These are phyloP conservation scores for Fusarium protoensiforme DNA, from an alignment of 2,329 filamentous ascomycete genomes.

Conservation along the genomic window DNA sequence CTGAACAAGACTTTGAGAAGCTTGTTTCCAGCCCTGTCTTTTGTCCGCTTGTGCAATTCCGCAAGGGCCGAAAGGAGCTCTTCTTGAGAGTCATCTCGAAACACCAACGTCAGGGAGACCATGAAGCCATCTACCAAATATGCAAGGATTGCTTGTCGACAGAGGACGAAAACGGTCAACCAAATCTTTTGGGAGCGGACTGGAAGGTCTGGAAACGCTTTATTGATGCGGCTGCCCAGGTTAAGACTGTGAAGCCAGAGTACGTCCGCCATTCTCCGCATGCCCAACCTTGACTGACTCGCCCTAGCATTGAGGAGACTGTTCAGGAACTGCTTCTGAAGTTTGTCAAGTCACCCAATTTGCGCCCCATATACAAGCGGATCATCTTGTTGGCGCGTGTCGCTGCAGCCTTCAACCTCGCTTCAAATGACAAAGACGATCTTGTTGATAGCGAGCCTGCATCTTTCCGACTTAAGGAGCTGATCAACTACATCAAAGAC, in stretches of 20 bases:
- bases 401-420: constrained; percentile 50
- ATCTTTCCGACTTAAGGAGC: constrained; percentile 47
- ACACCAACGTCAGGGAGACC: constrained; percentile 53
- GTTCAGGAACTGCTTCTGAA: constrained; percentile 47
- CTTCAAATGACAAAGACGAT: constrained; percentile 44
- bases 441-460: constrained; percentile 39
- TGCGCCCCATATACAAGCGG: constrained; percentile 53
- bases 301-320: constrained; percentile 38
- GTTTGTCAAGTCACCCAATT: constrained; percentile 42
- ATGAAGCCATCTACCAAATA: constrained; percentile 55
- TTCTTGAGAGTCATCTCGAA: constrained; percentile 54
- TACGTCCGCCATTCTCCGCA: constrained; percentile 34
- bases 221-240: constrained; percentile 51
- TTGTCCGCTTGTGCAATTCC: constrained; percentile 57
- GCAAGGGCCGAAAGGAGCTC: constrained; percentile 59
- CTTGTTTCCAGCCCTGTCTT: constrained; percentile 53
- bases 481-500: constrained; percentile 51
- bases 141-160: constrained; percentile 57
- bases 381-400: constrained; percentile 54
- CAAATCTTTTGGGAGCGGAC: constrained; percentile 59
- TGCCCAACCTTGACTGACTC: constrained; percentile 10
- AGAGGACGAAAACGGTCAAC: constrained; percentile 50
- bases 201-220: constrained; percentile 54
- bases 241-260: constrained; percentile 47
- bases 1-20: constrained; percentile 54